Evolutionary conservation across 2,329 filamentous ascomycete genomes (phyloP).

Genomic region (Arachnopeziza araneosa): DNA sequence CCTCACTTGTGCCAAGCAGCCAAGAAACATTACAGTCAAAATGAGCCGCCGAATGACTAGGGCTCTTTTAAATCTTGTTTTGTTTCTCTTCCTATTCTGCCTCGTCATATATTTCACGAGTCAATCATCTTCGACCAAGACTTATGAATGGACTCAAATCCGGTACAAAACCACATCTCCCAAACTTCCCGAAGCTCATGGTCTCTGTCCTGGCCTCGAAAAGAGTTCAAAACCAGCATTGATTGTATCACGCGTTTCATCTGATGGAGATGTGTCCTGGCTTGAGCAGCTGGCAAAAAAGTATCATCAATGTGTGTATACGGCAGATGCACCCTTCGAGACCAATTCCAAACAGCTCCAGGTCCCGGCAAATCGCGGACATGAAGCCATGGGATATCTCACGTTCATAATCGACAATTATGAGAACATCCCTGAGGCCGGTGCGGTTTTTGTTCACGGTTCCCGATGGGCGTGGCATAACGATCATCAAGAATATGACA

Average conservation of each 20-base stretch:
- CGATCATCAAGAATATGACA: conserved; percentile 40
- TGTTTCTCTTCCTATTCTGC: conserved; percentile 15
- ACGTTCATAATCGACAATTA: conserved; percentile 45
- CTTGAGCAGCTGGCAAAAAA: conserved; percentile 32
- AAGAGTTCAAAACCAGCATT: conserved; percentile 37
- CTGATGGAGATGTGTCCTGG: conserved; percentile 39
- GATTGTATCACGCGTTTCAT: conserved; percentile 37
- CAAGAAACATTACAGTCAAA: not conserved
- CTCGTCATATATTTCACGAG: conserved; percentile 35
- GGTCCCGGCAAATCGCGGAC: conserved; percentile 40
- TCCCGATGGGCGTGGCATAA: conserved; percentile 41
- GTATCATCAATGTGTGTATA: conserved; percentile 43
- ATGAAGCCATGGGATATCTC: conserved; percentile 42
- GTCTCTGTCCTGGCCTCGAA: conserved; percentile 38
- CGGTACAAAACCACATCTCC: conserved; percentile 35
- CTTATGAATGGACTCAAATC: conserved; percentile 39
- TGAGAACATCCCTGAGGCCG: conserved; percentile 31
- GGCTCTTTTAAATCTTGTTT: not conserved
- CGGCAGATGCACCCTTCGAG: conserved; percentile 32
- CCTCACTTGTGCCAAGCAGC: not conserved
- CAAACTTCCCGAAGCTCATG: conserved; percentile 33
- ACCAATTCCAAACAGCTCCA: conserved; percentile 31
- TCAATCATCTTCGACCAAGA: conserved; percentile 28
- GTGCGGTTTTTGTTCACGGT: conserved; percentile 40
- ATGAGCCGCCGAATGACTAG: not conserved